phyloP scores from a whole-genome alignment of 176 grass and related monocot species.

The Avena atlantica region DNA sequence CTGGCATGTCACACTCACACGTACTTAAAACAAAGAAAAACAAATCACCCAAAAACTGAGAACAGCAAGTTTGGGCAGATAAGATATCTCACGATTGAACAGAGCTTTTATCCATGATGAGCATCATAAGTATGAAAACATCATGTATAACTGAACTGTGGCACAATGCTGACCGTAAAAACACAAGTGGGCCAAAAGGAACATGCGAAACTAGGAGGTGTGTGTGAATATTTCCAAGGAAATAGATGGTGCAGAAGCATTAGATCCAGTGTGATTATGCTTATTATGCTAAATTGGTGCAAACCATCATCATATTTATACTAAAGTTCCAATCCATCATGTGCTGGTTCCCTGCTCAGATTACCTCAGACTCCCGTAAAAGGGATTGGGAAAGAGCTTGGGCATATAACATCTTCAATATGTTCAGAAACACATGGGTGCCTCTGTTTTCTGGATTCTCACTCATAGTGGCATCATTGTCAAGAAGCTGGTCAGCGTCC shows the following conservation, averaged over 20 bases:
- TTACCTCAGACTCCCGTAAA: conserved; percentile 79
- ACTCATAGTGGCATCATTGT: conserved; percentile 22
- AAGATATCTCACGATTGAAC: not conserved
- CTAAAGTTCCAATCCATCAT: conserved; percentile 25
- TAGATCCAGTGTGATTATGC: conserved; percentile 33
- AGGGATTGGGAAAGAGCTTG: conserved; percentile 63
- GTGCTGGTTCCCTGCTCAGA: conserved; percentile 18
- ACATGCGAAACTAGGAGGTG: conserved; percentile 1
- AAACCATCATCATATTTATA: conserved; percentile 10
- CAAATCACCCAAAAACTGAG: not conserved
- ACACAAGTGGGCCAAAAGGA: conserved; percentile 9
- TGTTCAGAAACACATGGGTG: conserved; percentile 53
- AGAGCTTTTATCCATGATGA: not conserved
- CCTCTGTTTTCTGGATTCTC: conserved; percentile 39
- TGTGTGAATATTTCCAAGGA: conserved; percentile 12
- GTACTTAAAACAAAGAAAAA: conserved; percentile 12
- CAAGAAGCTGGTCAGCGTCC: conserved; percentile 31
- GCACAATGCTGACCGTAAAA: not conserved
- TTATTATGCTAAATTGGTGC: conserved; percentile 20
- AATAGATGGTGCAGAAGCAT: conserved; percentile 27
- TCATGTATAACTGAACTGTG: conserved; percentile 1
- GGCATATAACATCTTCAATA: conserved; percentile 65
- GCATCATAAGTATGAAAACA: not conserved
- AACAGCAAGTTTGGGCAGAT: not conserved
- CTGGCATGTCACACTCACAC: conserved; percentile 7